Conservation (phyloP, 441 rosid species). For the Metrosideros polymorpha region DNA sequence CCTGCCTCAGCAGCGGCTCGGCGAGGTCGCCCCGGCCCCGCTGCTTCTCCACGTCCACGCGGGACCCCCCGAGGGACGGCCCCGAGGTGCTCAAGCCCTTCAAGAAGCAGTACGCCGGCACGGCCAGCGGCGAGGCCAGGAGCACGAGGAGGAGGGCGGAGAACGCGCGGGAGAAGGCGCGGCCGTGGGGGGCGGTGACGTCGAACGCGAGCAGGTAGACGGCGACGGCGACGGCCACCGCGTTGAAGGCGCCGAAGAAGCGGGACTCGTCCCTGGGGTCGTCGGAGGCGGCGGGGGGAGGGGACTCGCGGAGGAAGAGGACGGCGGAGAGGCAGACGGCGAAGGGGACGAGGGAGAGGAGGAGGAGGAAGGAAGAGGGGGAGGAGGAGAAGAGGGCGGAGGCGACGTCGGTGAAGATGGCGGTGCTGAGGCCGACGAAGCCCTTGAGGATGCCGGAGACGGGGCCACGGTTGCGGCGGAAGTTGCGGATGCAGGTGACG, state of each 20-base stretch:
- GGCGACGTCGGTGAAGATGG: conserved; percentile 8
- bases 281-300: background rate
- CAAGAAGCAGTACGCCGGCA: conserved; percentile 33
- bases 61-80: background rate
- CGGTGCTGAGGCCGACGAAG: conserved; percentile 11
- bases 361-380: background rate
- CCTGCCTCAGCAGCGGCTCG: conserved; percentile 29
- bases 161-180: conserved; percentile 26
- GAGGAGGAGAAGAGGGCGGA: background rate
- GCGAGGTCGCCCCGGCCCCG: background rate
- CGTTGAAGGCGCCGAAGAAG: conserved; percentile 53
- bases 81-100: conserved; percentile 9
- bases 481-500: conserved; percentile 10
- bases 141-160: conserved; percentile 28
- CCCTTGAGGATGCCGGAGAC: conserved; percentile 14
- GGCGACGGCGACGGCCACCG: conserved; percentile 59
- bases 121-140: conserved; percentile 46
- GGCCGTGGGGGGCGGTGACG: conserved; percentile 23
- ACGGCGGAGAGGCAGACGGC: background rate
- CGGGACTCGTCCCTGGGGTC: background rate
- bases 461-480: conserved; percentile 10
- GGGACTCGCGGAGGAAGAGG: background rate
- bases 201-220: conserved; percentile 46
- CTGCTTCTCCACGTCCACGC: conserved; percentile 31
- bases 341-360: background rate